phyloP scores from a whole-genome alignment of 2,329 filamentous ascomycete species.

The Verruconis gallopava region DNA sequence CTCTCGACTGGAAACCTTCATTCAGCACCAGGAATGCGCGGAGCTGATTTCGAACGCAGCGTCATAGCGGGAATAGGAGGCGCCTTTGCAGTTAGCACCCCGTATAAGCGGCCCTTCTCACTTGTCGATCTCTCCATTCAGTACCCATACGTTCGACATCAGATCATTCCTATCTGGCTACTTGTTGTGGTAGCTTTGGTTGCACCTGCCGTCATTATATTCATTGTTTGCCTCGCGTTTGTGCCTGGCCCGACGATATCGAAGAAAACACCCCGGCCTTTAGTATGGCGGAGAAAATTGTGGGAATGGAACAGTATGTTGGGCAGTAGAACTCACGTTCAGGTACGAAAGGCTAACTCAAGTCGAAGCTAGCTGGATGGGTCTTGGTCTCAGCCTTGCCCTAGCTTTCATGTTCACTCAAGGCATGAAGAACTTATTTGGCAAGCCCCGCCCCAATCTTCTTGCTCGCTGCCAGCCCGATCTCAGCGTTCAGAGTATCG shows the following conservation, averaged over 20 bases:
- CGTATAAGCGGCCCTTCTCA: conserved; percentile 59
- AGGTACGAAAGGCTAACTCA: too few species aligned
- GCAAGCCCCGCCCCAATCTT: conserved; percentile 51
- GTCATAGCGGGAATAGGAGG: conserved; percentile 46
- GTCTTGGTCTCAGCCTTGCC: conserved; percentile 59
- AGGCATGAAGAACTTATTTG: conserved; percentile 65
- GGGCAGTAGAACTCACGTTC: background rate
- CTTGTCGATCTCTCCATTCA: conserved; percentile 65
- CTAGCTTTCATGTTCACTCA: conserved; percentile 69
- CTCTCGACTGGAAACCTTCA: too few species aligned
- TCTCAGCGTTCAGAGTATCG: conserved; percentile 23
- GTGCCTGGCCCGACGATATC: conserved; percentile 60
- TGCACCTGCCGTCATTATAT: conserved; percentile 54
- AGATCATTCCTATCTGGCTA: conserved; percentile 57
- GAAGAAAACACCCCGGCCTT: conserved; percentile 45
- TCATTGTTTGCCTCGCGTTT: conserved; percentile 53
- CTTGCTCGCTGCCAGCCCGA: conserved; percentile 66
- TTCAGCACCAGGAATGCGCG: too few species aligned
- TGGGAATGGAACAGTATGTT: conserved; percentile 66
- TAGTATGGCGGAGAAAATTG: conserved; percentile 68
- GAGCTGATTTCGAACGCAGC: too few species aligned
- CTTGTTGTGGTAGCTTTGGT: conserved; percentile 51
- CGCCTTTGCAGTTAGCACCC: conserved; percentile 45
- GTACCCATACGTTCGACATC: conserved; percentile 56
- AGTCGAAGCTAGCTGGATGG: conserved; percentile 64